Conservation (phyloP, 345 rosid species). For the Eucalyptus albens region DNA sequence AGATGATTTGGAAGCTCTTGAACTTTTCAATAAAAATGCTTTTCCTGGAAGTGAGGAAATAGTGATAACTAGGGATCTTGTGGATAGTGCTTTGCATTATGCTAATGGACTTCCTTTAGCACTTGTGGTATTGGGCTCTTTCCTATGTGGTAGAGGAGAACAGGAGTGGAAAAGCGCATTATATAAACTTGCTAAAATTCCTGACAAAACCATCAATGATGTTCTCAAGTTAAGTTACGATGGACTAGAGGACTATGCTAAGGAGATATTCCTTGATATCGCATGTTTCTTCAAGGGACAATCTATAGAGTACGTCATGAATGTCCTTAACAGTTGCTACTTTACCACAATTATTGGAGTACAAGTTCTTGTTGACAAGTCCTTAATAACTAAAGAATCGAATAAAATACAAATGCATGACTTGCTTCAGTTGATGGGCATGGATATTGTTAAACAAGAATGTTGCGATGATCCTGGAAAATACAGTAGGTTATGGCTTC, state of each 20-base stretch:
- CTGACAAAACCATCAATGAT: neutral
- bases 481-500: neutral
- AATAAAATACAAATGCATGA: no score
- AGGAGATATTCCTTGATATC: neutral
- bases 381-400: rapidly evolving
- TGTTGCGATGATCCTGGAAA: neutral
- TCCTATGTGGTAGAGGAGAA: neutral
- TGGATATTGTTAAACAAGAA: no score
- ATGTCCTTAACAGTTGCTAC: neutral
- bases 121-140: neutral
- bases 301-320: rapidly evolving
- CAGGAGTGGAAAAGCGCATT: neutral
- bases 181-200: neutral
- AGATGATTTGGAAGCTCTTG: rapidly evolving
- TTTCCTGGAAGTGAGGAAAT: neutral
- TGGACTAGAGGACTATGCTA: neutral
- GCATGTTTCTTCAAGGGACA: neutral
- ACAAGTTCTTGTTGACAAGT: neutral
- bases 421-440: no score
- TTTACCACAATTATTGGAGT: neutral
- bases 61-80: neutral
- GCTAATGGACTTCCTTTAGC: neutral
- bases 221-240: neutral
- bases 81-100: no score
- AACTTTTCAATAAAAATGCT: neutral